These are phyloP conservation scores for Tephrocybe sp. DNA, from an alignment of 768 basidiomycete genomes.

Conservation along the genomic window DNA sequence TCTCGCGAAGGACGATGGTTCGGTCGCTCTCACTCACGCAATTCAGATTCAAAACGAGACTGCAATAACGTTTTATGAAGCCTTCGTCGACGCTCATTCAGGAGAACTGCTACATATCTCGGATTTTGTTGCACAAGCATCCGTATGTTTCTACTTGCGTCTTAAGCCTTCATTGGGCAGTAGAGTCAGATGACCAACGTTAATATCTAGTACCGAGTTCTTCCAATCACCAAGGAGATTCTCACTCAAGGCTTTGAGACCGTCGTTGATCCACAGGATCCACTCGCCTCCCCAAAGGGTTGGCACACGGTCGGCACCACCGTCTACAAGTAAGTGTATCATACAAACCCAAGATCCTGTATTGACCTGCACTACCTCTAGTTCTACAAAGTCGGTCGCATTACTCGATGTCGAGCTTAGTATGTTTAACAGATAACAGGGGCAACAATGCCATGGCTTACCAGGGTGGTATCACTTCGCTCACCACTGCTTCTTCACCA, in stretches of 20 bases:
- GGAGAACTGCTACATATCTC: constrained; percentile 47
- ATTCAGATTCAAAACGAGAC: constrained; percentile 32
- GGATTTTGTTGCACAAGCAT: constrained; percentile 47
- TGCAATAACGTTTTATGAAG: constrained; percentile 51
- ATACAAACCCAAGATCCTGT: constrained; percentile 24
- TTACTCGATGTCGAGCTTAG: not conserved
- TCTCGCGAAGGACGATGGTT: constrained; percentile 35
- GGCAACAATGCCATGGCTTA: constrained; percentile 35
- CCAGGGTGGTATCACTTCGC: constrained; percentile 13
- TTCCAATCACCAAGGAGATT: constrained; percentile 14
- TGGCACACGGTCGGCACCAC: constrained; percentile 24
- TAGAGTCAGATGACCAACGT: too few relatives aligned
- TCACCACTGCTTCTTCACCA: not conserved
- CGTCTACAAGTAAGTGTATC: too few relatives aligned
- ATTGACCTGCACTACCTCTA: constrained; percentile 12
- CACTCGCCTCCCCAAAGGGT: constrained; percentile 46
- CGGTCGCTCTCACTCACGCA: constrained; percentile 36
- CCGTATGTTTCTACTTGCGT: constrained; percentile 29
- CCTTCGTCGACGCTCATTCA: constrained; percentile 54
- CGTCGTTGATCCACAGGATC: constrained; percentile 46
- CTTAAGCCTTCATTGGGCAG: too few relatives aligned
- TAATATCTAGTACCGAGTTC: not conserved
- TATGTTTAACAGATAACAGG: constrained; percentile 12
- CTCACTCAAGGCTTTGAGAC: constrained; percentile 43
- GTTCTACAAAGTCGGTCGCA: too few relatives aligned